Conservation (phyloP, 345 rosid species). For the Salix arbutifolia region DNA sequence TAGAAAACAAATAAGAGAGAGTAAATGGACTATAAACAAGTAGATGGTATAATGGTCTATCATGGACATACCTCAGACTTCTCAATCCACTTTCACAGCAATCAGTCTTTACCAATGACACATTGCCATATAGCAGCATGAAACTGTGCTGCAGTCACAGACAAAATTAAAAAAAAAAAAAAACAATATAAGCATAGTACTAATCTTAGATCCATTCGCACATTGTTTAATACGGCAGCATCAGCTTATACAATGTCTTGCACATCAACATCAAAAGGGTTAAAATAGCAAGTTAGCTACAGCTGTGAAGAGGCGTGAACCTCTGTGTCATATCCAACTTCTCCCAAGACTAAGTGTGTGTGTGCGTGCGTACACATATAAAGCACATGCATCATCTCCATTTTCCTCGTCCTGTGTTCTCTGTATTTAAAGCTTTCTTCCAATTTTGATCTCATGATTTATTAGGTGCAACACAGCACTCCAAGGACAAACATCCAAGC, state of each 20-base stretch:
- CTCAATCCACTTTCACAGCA: background rate
- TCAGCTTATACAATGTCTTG: background rate
- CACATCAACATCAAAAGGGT: too few relatives aligned
- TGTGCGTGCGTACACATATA: background rate
- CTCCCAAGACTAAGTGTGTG: background rate
- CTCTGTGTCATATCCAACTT: background rate
- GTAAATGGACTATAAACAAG: background rate
- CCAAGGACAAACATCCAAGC: background rate
- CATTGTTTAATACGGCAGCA: background rate
- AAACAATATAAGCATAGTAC: background rate
- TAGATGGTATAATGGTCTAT: background rate
- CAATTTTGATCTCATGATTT: background rate
- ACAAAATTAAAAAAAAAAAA: background rate
- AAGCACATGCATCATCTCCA: background rate
- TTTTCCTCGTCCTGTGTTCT: background rate
- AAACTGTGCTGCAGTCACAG: slow-evolving; percentile 5
- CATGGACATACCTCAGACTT: background rate
- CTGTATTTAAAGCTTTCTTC: background rate
- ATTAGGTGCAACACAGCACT: background rate
- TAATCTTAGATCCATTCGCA: slow-evolving; percentile 1
- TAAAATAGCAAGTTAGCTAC: background rate
- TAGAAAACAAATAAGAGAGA: background rate
- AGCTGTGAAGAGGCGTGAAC: background rate
- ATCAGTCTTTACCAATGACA: background rate
- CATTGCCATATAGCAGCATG: background rate